Percentiles rank a stretch among this genome's conserved stretches.
phyloP scores from a whole-genome alignment of 2,329 filamentous ascomycete genomes.

The Hysterium pulicare region DNA sequence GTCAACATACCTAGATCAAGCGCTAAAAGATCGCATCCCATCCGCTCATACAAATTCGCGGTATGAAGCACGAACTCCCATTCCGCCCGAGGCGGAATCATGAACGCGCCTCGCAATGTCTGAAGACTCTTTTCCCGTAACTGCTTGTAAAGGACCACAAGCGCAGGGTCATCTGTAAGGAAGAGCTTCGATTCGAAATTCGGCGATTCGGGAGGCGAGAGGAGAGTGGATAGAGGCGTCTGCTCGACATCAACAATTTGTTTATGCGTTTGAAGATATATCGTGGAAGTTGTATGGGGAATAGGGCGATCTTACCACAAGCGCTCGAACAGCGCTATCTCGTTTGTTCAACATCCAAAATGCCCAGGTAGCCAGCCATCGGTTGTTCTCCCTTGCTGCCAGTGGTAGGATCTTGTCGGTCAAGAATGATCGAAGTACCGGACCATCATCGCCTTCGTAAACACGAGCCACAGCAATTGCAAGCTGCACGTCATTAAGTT shows the following conservation, averaged over 20 bases:
- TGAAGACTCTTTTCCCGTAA: slow-evolving; percentile 78
- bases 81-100: slow-evolving; percentile 73
- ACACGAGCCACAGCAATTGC: slow-evolving; percentile 84
- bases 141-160: slow-evolving; percentile 83
- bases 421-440: slow-evolving; percentile 69
- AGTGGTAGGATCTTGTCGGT: slow-evolving; percentile 74
- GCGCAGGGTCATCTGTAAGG: slow-evolving; percentile 83
- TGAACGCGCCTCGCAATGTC: slow-evolving; percentile 79
- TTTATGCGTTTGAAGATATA: background rate
- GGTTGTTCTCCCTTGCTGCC: slow-evolving; percentile 77
- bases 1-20: slow-evolving; percentile 67
- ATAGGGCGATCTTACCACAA: slow-evolving; percentile 62
- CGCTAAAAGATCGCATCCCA: slow-evolving; percentile 89
- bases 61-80: slow-evolving; percentile 89
- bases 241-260: slow-evolving; percentile 34
- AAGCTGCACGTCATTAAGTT: slow-evolving; percentile 83
- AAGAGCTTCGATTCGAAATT: slow-evolving; percentile 75
- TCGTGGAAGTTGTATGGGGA: background rate
- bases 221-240: slow-evolving; percentile 73
- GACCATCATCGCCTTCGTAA: slow-evolving; percentile 80
- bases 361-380: slow-evolving; percentile 93
- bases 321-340: slow-evolving; percentile 77
- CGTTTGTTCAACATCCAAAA: slow-evolving; percentile 85
- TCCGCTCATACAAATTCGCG: slow-evolving; percentile 77
- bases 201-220: slow-evolving; percentile 65